Conservation (phyloP, 139 green algal genomes). For the Asterochloris erici region DNA sequence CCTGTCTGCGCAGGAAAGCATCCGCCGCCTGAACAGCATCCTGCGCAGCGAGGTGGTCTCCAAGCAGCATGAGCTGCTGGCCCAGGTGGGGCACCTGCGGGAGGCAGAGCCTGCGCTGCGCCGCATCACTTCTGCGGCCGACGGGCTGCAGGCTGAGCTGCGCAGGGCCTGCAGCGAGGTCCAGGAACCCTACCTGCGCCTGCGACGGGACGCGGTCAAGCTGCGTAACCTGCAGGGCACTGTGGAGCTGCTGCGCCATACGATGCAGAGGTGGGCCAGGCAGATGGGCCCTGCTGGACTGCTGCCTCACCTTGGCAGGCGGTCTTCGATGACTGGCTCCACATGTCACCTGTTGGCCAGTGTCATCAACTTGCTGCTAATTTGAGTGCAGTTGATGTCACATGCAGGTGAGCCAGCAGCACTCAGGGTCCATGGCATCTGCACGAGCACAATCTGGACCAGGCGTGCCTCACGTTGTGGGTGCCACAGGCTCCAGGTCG, state of each 20-base stretch:
- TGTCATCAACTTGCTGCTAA: too few species aligned
- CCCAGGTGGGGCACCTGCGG: slow-evolving; percentile 9
- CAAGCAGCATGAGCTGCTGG: slow-evolving; percentile 22
- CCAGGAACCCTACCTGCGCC: slow-evolving; percentile 11
- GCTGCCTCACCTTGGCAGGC: not conserved
- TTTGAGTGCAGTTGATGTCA: too few species aligned
- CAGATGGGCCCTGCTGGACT: too few species aligned
- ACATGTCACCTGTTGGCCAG: too few species aligned
- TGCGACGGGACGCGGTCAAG: slow-evolving; percentile 30
- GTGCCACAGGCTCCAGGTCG: too few species aligned
- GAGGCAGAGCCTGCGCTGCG: slow-evolving; percentile 24
- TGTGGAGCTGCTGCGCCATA: slow-evolving; percentile 62
- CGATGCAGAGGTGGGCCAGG: slow-evolving; percentile 45
- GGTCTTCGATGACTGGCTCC: not conserved
- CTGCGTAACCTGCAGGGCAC: slow-evolving; percentile 49
- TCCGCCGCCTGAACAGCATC: slow-evolving; percentile 4
- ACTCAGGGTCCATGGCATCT: too few species aligned
- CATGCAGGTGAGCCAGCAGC: too few species aligned
- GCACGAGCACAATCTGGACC: too few species aligned
- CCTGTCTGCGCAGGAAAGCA: slow-evolving; percentile 12
- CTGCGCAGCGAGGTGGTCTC: slow-evolving; percentile 14
- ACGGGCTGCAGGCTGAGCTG: slow-evolving; percentile 58
- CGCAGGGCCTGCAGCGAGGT: slow-evolving; percentile 62
- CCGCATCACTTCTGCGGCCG: slow-evolving; percentile 59
- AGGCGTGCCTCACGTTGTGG: not conserved